phyloP scores from a whole-genome alignment of 192 early-diverging fungal species.

The Gigaspora rosea region DNA sequence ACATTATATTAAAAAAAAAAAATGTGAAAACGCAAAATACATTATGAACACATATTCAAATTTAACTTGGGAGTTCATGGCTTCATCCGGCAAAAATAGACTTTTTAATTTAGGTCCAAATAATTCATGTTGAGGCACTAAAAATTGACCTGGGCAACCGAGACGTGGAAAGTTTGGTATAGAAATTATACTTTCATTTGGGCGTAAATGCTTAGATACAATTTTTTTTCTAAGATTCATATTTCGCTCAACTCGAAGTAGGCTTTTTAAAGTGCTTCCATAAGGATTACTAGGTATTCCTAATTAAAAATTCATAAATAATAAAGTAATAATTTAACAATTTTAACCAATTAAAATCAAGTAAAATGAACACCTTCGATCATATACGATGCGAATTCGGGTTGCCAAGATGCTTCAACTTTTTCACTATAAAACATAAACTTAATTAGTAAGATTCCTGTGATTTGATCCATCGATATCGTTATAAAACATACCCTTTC shows the following conservation, averaged over 20 bases:
- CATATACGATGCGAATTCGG: slow-evolving; percentile 66
- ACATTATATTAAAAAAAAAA: not conserved
- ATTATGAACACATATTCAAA: slow-evolving; percentile 62
- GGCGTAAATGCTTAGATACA: slow-evolving; percentile 60
- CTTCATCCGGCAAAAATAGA: slow-evolving; percentile 91
- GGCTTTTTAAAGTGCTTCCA: slow-evolving; percentile 64
- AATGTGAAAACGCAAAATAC: slow-evolving; percentile 19
- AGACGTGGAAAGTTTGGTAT: slow-evolving; percentile 89
- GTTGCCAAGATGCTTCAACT: slow-evolving; percentile 84
- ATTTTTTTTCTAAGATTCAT: slow-evolving; percentile 80
- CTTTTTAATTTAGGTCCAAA: slow-evolving; percentile 71
- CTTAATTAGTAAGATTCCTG: slow-evolving; percentile 36
- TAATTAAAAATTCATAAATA: not conserved
- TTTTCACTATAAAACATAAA: slow-evolving; percentile 50
- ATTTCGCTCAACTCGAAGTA: slow-evolving; percentile 59
- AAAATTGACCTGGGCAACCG: slow-evolving; percentile 69
- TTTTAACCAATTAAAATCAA: slow-evolving; percentile 48
- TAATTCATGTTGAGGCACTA: slow-evolving; percentile 68
- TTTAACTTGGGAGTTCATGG: slow-evolving; percentile 91
- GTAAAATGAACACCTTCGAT: slow-evolving; percentile 88
- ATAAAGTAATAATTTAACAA: not conserved
- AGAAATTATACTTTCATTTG: slow-evolving; percentile 76
- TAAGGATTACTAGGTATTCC: slow-evolving; percentile 94
- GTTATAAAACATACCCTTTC: no score
- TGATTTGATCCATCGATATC: no score